Conservation (phyloP, 495 filamentous ascomycete species). For the Penicillium cosmopolitanum region DNA sequence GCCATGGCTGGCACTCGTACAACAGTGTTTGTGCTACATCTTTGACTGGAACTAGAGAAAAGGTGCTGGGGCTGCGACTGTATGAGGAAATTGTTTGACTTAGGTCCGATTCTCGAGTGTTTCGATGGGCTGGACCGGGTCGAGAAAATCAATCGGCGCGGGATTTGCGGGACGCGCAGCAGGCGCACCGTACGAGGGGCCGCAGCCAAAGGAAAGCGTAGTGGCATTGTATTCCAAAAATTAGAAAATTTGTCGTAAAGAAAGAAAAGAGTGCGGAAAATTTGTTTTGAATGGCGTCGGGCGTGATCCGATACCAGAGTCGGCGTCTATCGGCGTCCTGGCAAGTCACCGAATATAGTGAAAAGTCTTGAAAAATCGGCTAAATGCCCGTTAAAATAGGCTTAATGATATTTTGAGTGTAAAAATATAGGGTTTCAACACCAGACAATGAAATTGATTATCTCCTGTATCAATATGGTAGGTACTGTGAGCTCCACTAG, state of each 20-base stretch:
- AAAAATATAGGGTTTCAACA: no score
- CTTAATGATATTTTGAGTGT: not conserved
- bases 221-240: not conserved
- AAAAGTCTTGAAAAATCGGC: not conserved
- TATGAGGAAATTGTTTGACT: not conserved
- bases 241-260: not conserved
- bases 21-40: conserved; percentile 58
- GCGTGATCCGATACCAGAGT: not conserved
- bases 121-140: not conserved
- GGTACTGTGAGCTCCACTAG: no score
- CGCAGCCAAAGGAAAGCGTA: not conserved
- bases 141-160: not conserved
- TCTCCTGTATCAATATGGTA: no score
- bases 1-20: conserved; percentile 92
- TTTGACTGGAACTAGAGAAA: not conserved
- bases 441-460: no score
- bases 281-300: not conserved
- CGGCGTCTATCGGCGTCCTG: not conserved
- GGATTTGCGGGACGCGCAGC: not conserved
- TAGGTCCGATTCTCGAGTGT: not conserved
- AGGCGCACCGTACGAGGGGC: not conserved
- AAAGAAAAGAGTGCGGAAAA: not conserved
- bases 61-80: not conserved
- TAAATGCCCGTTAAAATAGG: not conserved
- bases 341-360: not conserved